Evolutionary conservation across 106 monocot genomes (phyloP), one percentile per base, ranked within the genome.

Genomic region (Agapanthus africanus): DNA sequence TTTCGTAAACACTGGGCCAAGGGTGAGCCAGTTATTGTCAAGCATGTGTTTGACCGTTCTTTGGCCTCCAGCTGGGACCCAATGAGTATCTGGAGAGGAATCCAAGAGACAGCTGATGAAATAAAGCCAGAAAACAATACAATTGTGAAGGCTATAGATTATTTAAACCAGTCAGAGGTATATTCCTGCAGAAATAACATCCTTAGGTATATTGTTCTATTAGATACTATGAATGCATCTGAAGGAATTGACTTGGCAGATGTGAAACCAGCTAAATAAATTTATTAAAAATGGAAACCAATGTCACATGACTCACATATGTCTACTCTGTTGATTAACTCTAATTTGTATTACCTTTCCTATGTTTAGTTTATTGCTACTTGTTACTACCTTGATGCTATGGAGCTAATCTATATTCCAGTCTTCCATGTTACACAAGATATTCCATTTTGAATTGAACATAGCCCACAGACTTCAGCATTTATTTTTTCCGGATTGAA

Each of bases 31-130:
- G 60, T 99, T 65, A 75, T 90, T 62, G 68, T 99, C 23, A 87
- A 74, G 54, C 71, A 75, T 41, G 78, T 79, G 9, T 87, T 90
- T 81, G 93, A 92, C 40, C 71, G 39, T 54, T 73, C 82, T 34
- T 74, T 81, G 59, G 78, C 87, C 62, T 87, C 87, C 49, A 87
- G 79, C 18, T 99, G 99, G 90, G 85, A 93, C 40, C 99, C 99
- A 34, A 60, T 79, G 28, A 85, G 61, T 65, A 87, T 99, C 50
- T 90, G 82, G 79, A 90, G 77, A 80, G 99, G 83, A 22, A 83
- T 93, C 70, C 79, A 90, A 39, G 99, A 90, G 33, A 87, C 70
- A 7, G 27, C 27, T 44, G 79, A 85, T 76, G 87, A 81, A 19
- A 64, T 76, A 75, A 72, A 71, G 70, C 76, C 73, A 54, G 84